Evolutionary conservation across 2,329 filamentous ascomycete genomes (phyloP), one percentile per base, ranked within the genome.

Genomic region (Lasiodiplodia sp.): DNA sequence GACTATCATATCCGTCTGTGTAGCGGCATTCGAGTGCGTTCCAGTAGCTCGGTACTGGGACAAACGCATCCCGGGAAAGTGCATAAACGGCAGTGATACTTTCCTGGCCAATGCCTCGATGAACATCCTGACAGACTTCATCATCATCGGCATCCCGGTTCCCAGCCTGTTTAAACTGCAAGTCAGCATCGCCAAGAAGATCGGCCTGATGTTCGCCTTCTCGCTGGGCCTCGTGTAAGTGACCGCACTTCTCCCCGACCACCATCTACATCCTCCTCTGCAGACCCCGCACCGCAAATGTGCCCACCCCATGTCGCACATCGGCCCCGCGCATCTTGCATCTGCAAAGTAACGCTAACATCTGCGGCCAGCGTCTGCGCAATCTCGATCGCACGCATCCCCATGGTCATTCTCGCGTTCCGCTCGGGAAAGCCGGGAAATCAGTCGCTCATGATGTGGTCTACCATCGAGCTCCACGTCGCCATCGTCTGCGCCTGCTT

Each of bases 21-120:
- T 80, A 38, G 74, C 74, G 1, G 75, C 76, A 1, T 76, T 80
- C 34, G 76, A 77, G 55, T 80, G 79, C 52, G 47, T 77, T 4
- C 79, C 79, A 0, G 69, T 80, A 0, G 73, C 76, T 25, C 75
- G 73, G 2, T 76, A 78, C 34, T 81, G 78, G 79, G 72, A 77
- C 23, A 71, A 72, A 11, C 68, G 70, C 2, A 71, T 78, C 34
- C 18, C 66, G 2, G 73, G 71, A 1, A 69, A 71, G 14, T 81
- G 79, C 69, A 72, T 70, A 4, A 76, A 63, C 49, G 49, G 40
- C 34, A 1, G 16, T 2, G 40, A 51, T 28, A 53, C 56, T 0
- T 62, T 62, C 10, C 37, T 60, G 3, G 57, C 57, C 34, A 68
- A 62, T 25, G 66, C 47, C 5, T 49, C n/a, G 23, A 47, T 68